phyloP scores from a whole-genome alignment of 768 basidiomycete genomes.

The Neoboletus subvelutipes region DNA sequence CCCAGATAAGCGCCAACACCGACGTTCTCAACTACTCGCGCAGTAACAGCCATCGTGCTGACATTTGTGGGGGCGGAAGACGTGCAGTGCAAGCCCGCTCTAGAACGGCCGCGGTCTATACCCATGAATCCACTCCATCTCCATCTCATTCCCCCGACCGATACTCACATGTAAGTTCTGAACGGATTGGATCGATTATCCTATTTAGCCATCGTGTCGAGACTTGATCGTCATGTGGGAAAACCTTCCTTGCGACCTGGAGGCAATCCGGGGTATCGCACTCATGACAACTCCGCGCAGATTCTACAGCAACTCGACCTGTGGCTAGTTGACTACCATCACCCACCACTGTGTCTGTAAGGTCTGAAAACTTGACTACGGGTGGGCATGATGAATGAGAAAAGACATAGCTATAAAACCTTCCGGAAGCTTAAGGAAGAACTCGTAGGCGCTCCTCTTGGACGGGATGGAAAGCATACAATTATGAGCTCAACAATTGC shows the following conservation, averaged over 20 bases:
- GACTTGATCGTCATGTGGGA: slow-evolving; percentile 4
- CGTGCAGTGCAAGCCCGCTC: too few relatives aligned
- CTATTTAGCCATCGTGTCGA: not conserved
- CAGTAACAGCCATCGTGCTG: too few relatives aligned
- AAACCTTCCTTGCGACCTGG: not conserved
- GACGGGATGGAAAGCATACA: not conserved
- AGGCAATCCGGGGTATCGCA: not conserved
- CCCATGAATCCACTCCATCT: too few relatives aligned
- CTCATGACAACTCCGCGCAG: not conserved
- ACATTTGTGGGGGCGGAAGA: too few relatives aligned
- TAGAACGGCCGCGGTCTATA: too few relatives aligned
- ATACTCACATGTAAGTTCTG: too few relatives aligned
- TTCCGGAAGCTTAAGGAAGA: not conserved
- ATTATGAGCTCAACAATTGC: not conserved
- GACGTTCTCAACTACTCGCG: too few relatives aligned
- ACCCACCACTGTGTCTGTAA: not conserved
- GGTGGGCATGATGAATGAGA: not conserved
- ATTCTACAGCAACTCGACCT: not conserved
- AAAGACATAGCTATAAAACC: not conserved
- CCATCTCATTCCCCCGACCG: too few relatives aligned
- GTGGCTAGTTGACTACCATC: not conserved
- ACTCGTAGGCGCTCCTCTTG: not conserved
- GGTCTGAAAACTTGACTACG: not conserved
- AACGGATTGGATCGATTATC: not conserved
- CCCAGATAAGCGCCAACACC: too few relatives aligned